Percentiles rank a stretch among this genome's conserved stretches.
These are phyloP conservation scores for Fusarium sp. DNA, from an alignment of 2,329 filamentous ascomycete species.

Conservation along the genomic window DNA sequence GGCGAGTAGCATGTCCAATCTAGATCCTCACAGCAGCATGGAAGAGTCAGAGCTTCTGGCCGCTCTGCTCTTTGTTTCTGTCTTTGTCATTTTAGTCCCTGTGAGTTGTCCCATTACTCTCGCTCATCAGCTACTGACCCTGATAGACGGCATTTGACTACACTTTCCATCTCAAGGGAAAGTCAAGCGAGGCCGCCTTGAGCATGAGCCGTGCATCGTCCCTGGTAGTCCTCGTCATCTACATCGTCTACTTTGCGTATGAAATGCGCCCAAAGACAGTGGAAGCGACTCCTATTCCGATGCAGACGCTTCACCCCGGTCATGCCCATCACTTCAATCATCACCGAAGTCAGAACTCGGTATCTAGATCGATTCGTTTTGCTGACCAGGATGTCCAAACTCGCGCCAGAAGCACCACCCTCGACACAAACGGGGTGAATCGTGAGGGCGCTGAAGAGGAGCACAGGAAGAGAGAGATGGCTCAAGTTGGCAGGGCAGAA, in stretches of 20 bases:
- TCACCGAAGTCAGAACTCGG: conserved; percentile 18
- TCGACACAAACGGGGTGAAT: conserved; percentile 16
- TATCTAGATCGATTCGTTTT: conserved; percentile 48
- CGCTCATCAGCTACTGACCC: neutral
- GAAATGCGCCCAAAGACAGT: conserved; percentile 73
- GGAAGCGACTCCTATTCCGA: conserved; percentile 77
- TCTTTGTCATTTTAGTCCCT: conserved; percentile 54
- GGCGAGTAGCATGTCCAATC: conserved; percentile 73
- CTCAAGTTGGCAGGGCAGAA: neutral
- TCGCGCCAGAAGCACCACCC: conserved; percentile 31
- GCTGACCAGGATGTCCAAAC: conserved; percentile 40
- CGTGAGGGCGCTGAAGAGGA: conserved; percentile 20
- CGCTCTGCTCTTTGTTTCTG: conserved; percentile 52
- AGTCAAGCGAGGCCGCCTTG: conserved; percentile 71
- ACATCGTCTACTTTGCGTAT: conserved; percentile 78
- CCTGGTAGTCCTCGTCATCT: conserved; percentile 77
- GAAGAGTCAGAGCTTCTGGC: conserved; percentile 52
- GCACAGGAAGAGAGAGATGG: conserved; percentile 9
- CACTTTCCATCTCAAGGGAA: conserved; percentile 65
- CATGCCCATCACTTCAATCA: conserved; percentile 6
- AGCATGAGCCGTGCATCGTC: conserved; percentile 82
- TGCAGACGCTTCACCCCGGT: conserved; percentile 67
- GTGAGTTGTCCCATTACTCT: conserved; percentile 34
- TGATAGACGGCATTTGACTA: conserved; percentile 55
- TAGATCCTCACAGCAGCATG: conserved; percentile 64